Base-by-base conservation (phyloP, 208 protist species). In the Acanthamoeba royreba region DNA sequence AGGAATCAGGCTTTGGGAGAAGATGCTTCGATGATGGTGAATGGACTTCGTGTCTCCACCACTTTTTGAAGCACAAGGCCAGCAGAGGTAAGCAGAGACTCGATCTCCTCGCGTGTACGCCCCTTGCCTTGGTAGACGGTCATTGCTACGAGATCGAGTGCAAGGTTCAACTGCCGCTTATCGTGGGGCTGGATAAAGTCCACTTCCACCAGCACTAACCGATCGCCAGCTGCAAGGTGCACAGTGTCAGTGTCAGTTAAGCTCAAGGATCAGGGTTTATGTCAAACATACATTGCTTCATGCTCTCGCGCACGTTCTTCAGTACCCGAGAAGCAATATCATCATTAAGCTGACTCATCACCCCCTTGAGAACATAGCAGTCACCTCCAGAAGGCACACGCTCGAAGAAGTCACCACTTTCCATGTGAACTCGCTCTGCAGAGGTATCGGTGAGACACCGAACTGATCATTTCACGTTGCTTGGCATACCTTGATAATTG, bases 21-120 rank as follows among this genome's bases (percentile, higher is more conserved):
- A n/a, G n/a, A n/a, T n/a, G 79, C 79, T 25, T 88, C 79, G 79
- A 88, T 88, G 79, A 88, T 46, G 45, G 79, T 88, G 79, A 88
- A 88, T 31, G 49, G 45, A 17, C 79, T 88, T 22, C 79, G 79
- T 28, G 79, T 88, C 15, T 88, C 79, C n/a, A 88, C 79, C 15
- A 58, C 79, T 5, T 15, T 28, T 8, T n/a, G 8, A 46, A 88
- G 79, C 33, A 1, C 19, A 28, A 88, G 58, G 79, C 79, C 79
- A 25, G 47, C 49, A 33, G 8, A 40, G 49, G 45, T 9, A 13
- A 88, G 49, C 31, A 88, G 79, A 0, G 2, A 0, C 13, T 66
- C 22, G 47, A 88, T 28, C 45, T 88, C 79, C 19, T 61, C 49
- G 45, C 58, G 79, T 33, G 45, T 61, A 22, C 79, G 4, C 45